Base-by-base conservation (phyloP, 2,329 filamentous ascomycete species). In the Didymella arachidicola region DNA sequence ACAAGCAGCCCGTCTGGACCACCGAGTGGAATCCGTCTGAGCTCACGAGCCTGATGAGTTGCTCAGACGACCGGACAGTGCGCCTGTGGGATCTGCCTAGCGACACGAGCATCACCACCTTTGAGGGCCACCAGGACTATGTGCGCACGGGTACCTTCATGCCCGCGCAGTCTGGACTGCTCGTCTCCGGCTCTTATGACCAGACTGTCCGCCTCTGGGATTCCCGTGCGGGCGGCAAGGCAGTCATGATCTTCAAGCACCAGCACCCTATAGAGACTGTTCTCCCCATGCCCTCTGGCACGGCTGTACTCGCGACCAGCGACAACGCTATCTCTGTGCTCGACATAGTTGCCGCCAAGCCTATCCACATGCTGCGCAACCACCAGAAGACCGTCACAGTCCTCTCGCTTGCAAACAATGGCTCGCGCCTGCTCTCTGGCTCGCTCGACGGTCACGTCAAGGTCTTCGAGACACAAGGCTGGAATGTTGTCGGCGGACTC, bases 371-470 rank as follows among this genome's bases (percentile, higher is more conserved):
- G 72, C 89, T 99, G 63, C 89, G 89, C 68, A 98, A 96, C 75
- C 95, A 99, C 78, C 95, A 99, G 75, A 99, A 98, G 86, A 97
- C 95, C 0, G 93, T 99, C 60, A 98, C 95, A 0, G 89, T 90
- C 7, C 84, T 99, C 53, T 89, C 89, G 50, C 81, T 96, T 32
- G 93, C 93, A 7, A 93, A 92, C 43, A 87, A 90, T 66, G 91
- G 91, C 45, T 87, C 87, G 49, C 87, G 95, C 49, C 84, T 99
- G 56, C 86, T 99, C 53, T 93, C 89, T 64, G 95, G 93, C 77
- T 93, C 89, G 19, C 83, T 99, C 44, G 95, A 99, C 76, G 96
- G 95, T 10, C 95, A 98, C 78, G 89, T 98, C 80, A 99, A 99
- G 80, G 87, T 99, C 38, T 98, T 96, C 71, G 94, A 98, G 79